phyloP scores from a whole-genome alignment of 495 filamentous ascomycete species.

The Penicillium paradoxum region DNA sequence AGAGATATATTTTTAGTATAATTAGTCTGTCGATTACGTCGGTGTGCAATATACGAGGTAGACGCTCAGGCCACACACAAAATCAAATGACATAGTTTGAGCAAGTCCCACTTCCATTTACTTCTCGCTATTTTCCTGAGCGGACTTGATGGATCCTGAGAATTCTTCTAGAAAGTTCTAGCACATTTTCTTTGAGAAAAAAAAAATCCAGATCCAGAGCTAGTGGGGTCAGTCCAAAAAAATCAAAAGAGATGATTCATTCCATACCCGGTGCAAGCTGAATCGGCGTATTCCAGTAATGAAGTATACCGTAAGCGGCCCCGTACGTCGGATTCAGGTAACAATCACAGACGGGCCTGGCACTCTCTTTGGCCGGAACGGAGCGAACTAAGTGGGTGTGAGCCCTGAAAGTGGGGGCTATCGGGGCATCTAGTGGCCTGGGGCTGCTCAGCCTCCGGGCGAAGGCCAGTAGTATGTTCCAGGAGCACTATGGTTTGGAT shows the following conservation, averaged over 20 bases:
- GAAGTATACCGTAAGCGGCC: slow-evolving; percentile 12
- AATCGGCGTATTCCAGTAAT: background rate
- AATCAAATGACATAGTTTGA: background rate
- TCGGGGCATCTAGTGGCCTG: slow-evolving; percentile 6
- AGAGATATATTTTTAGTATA: background rate
- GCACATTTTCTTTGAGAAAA: background rate
- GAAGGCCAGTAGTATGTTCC: background rate
- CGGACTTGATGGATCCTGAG: background rate
- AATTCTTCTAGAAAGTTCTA: slow-evolving; percentile 6
- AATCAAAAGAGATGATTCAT: too few relatives aligned
- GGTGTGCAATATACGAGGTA: background rate
- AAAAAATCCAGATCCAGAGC: background rate
- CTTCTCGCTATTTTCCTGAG: background rate
- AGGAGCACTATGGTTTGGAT: background rate
- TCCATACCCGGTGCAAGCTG: background rate
- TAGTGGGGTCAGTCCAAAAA: background rate
- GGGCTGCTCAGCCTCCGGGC: slow-evolving; percentile 23
- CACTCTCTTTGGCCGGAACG: slow-evolving; percentile 21
- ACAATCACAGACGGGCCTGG: slow-evolving; percentile 18
- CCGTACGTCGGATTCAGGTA: slow-evolving; percentile 14
- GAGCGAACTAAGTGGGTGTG: slow-evolving; percentile 26
- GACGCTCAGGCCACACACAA: slow-evolving; percentile 2
- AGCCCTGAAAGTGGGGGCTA: slow-evolving; percentile 30
- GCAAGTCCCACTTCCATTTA: background rate
- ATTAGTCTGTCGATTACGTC: background rate